Percentiles rank a stretch among this genome's conserved stretches.
These are phyloP conservation scores for Pseudocercospora vitis DNA, from an alignment of 2,329 filamentous ascomycete species.

Conservation along the genomic window DNA sequence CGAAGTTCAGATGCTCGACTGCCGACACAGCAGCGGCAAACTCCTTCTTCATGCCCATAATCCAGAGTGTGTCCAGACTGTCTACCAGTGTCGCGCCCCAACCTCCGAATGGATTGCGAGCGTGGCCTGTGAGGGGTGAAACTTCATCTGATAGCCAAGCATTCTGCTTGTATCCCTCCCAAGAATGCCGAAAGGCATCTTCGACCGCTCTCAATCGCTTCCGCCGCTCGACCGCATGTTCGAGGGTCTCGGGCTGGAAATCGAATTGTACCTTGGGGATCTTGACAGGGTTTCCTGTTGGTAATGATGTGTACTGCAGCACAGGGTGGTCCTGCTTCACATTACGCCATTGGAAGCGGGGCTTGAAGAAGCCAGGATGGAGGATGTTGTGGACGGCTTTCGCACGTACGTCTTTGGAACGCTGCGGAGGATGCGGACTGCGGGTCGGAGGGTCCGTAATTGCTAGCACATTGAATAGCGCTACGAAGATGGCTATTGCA, in stretches of 20 bases:
- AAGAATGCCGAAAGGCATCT: slow-evolving; percentile 72
- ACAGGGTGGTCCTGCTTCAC: slow-evolving; percentile 57
- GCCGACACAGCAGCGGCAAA: slow-evolving; percentile 64
- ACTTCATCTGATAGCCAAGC: slow-evolving; percentile 89
- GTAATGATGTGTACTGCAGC: slow-evolving; percentile 71
- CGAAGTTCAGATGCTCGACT: slow-evolving; percentile 63
- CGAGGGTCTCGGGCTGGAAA: slow-evolving; percentile 64
- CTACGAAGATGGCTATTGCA: slow-evolving; percentile 26
- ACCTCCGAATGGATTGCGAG: slow-evolving; percentile 78
- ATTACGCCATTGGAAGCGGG: slow-evolving; percentile 36
- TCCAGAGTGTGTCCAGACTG: slow-evolving; percentile 71
- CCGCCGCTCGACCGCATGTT: slow-evolving; percentile 62
- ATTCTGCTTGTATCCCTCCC: slow-evolving; percentile 75
- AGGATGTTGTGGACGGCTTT: slow-evolving; percentile 24
- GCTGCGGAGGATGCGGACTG: slow-evolving; percentile 14
- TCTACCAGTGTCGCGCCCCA: slow-evolving; percentile 91
- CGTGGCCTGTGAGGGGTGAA: slow-evolving; percentile 51
- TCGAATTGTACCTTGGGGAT: slow-evolving; percentile 75
- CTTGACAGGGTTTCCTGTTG: slow-evolving; percentile 64
- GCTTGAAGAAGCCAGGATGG: slow-evolving; percentile 30
- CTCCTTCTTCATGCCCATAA: slow-evolving; percentile 66
- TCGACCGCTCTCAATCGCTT: slow-evolving; percentile 66
- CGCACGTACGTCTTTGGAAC: background rate
- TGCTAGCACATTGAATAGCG: slow-evolving; percentile 18
- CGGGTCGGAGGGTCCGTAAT: background rate